phyloP scores from a whole-genome alignment of 306 rosid species.

The Lathyrus oleraceus region DNA sequence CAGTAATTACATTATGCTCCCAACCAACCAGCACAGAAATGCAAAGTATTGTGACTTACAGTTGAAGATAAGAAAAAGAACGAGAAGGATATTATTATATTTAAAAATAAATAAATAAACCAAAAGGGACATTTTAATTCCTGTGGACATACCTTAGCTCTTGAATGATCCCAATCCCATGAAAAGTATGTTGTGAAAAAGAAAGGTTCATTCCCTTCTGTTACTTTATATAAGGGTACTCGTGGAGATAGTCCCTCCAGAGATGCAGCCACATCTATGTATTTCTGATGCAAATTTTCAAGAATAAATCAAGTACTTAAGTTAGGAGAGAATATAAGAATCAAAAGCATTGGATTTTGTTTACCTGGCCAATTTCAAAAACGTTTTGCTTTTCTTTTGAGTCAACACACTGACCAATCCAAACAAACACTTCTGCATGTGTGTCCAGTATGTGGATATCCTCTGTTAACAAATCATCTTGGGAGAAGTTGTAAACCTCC shows the following conservation, averaged over 20 bases:
- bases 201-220: slow-evolving; percentile 98
- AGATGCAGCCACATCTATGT: slow-evolving; percentile 76
- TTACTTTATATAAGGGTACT: slow-evolving; percentile 82
- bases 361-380: slow-evolving; percentile 87
- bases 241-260: slow-evolving; percentile 77
- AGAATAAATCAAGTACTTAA: slow-evolving; percentile 16
- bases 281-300: slow-evolving; percentile 59
- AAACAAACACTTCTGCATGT: slow-evolving; percentile 90
- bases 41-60: slow-evolving; percentile 11
- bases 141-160: slow-evolving; percentile 67
- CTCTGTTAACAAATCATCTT: slow-evolving; percentile 90
- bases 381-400: slow-evolving; percentile 77
- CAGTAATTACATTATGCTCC: slow-evolving; percentile 15
- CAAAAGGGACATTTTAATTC: slow-evolving; percentile 1
- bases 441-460: slow-evolving; percentile 88
- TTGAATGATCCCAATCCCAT: slow-evolving; percentile 92
- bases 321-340: slow-evolving; percentile 13
- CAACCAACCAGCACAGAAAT: slow-evolving; percentile 30
- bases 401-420: slow-evolving; percentile 88
- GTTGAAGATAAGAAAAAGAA: slow-evolving; percentile 5
- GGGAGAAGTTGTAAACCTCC: slow-evolving; percentile 85
- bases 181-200: slow-evolving; percentile 93
- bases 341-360: slow-evolving; percentile 32
- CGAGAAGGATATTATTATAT: neutral
- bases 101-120: slow-evolving; percentile 15